phyloP scores from a whole-genome alignment of 306 rosid species.

The Arachis hypogaea region DNA sequence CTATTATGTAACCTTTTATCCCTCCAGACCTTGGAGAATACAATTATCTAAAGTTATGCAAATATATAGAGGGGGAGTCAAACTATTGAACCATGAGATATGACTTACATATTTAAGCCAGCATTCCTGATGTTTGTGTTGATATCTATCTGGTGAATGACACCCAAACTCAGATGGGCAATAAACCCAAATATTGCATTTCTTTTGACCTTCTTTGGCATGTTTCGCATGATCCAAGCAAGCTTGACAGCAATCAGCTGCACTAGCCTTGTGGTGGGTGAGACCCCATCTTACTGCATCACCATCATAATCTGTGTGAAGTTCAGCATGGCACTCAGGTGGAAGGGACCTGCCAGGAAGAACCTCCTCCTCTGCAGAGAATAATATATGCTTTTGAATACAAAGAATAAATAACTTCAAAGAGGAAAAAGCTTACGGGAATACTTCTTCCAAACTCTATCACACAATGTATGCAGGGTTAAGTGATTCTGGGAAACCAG shows the following conservation, averaged over 20 bases:
- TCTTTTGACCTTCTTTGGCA: constrained; percentile 70
- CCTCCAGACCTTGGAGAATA: not conserved
- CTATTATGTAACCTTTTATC: not conserved
- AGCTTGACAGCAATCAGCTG: constrained; percentile 96
- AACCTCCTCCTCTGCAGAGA: constrained; percentile 65
- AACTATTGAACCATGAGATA: constrained; percentile 5
- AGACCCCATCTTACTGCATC: constrained; percentile 97
- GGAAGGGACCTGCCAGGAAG: constrained; percentile 83
- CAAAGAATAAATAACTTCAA: constrained; percentile 24
- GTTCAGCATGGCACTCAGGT: constrained; percentile 68
- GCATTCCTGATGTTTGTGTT: constrained; percentile 83
- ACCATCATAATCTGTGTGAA: constrained; percentile 90
- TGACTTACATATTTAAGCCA: constrained; percentile 91
- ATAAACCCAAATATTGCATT: constrained; percentile 95
- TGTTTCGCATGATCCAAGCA: constrained; percentile 79
- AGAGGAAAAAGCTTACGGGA: not conserved
- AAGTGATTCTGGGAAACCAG: constrained; percentile 13
- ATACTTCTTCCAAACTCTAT: constrained; percentile 30
- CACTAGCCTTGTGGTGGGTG: constrained; percentile 87
- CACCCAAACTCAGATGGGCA: constrained; percentile 88
- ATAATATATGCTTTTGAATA: constrained; percentile 35
- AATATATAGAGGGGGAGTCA: constrained; percentile 12
- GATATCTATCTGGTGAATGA: constrained; percentile 85
- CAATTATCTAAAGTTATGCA: constrained; percentile 14
- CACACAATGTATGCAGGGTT: constrained; percentile 20